A percentile compares a stretch with the other conserved stretches of the same genome.
These are phyloP conservation scores for Dimocarpus longan DNA, from an alignment of 345 rosid genomes.

Conservation along the genomic window DNA sequence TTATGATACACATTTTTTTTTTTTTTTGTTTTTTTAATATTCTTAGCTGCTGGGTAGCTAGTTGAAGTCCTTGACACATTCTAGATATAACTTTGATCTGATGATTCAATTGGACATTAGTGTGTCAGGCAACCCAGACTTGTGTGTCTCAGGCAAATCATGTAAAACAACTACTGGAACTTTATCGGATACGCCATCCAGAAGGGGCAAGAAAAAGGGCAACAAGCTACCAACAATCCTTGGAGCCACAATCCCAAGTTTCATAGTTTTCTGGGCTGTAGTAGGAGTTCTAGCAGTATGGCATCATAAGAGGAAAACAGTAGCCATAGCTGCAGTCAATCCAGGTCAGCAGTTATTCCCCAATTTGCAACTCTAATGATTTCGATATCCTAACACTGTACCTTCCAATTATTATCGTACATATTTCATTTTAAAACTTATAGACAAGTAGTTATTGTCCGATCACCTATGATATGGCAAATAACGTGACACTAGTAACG, in stretches of 20 bases:
- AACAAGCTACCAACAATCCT: conserved; percentile 41
- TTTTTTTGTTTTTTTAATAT: background rate
- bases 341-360: conserved; percentile 17
- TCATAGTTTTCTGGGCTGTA: conserved; percentile 36
- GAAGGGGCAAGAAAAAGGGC: conserved; percentile 24
- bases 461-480: too few species aligned
- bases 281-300: conserved; percentile 19
- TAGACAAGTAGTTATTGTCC: too few species aligned
- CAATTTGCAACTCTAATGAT: too few species aligned
- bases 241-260: conserved; percentile 41
- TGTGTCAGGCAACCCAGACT: conserved; percentile 38
- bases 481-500: too few species aligned
- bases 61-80: background rate
- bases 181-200: background rate
- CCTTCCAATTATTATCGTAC: too few species aligned
- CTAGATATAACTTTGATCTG: background rate
- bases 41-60: background rate
- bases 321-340: conserved; percentile 22
- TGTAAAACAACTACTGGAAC: conserved; percentile 22
- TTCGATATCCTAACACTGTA: too few species aligned
- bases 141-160: conserved; percentile 41
- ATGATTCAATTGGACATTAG: conserved; percentile 22
- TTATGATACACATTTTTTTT: too few species aligned
- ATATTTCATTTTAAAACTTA: too few species aligned
- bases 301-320: conserved; percentile 41